Percentiles rank a stretch among this genome's conserved stretches.
Conservation (phyloP, 2,329 filamentous ascomycete species). For the Magnaporthiopsis incrustans region DNA sequence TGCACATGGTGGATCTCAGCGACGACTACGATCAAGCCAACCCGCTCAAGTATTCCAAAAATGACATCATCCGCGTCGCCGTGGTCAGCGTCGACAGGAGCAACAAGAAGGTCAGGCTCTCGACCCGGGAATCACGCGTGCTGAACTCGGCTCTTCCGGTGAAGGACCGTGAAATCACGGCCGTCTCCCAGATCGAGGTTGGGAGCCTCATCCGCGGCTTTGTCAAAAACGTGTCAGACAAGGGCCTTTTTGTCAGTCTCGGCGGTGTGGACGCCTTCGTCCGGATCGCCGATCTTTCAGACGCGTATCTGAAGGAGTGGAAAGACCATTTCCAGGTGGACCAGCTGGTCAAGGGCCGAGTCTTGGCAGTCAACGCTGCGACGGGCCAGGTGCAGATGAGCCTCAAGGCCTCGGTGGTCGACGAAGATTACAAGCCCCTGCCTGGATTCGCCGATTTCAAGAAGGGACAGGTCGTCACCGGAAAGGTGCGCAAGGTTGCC, state of each 20-base stretch:
- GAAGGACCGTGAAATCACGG: slow-evolving; percentile 70
- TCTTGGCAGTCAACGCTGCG: slow-evolving; percentile 62
- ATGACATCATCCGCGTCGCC: slow-evolving; percentile 82
- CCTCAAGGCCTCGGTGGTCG: slow-evolving; percentile 76
- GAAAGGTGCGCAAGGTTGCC: slow-evolving; percentile 86
- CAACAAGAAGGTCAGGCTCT: slow-evolving; percentile 80
- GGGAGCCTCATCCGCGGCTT: slow-evolving; percentile 86
- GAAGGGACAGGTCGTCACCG: slow-evolving; percentile 74
- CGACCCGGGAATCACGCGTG: slow-evolving; percentile 78
- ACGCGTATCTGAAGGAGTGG: slow-evolving; percentile 92
- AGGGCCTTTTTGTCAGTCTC: slow-evolving; percentile 79
- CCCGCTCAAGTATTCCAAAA: slow-evolving; percentile 67
- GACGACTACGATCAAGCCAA: slow-evolving; percentile 82
- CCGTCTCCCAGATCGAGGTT: slow-evolving; percentile 60
- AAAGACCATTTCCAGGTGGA: slow-evolving; percentile 81
- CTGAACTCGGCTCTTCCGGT: slow-evolving; percentile 77
- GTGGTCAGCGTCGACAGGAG: slow-evolving; percentile 70
- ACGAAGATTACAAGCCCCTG: slow-evolving; percentile 67
- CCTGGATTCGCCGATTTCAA: slow-evolving; percentile 70
- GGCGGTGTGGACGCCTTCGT: slow-evolving; percentile 79
- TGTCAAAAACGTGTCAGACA: slow-evolving; percentile 81
- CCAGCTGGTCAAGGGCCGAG: slow-evolving; percentile 82
- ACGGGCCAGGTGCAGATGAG: slow-evolving; percentile 74
- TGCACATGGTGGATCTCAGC: slow-evolving; percentile 73
- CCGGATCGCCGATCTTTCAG: slow-evolving; percentile 80